These are phyloP conservation scores for Dichomitus squalens DNA, from an alignment of 1,284 basidiomycete genomes.

Conservation along the genomic window DNA sequence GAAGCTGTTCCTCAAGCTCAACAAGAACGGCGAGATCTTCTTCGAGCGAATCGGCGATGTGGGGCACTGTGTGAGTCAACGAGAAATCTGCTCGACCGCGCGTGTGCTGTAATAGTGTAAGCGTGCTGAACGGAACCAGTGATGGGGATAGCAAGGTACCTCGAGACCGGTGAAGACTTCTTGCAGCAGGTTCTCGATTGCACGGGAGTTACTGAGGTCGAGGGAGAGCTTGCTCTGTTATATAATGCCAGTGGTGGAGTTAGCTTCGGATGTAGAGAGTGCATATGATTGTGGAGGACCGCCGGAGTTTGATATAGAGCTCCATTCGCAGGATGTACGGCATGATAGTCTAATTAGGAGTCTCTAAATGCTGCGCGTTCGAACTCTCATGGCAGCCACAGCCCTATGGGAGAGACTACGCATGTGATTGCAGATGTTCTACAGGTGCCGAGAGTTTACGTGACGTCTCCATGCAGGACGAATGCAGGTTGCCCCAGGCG, in stretches of 20 bases:
- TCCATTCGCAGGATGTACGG: neutral
- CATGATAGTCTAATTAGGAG: neutral
- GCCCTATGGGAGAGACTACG: neutral
- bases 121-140: neutral
- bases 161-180: slow-evolving; percentile 61
- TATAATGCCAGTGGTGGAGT: slow-evolving; percentile 10
- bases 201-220: slow-evolving; percentile 69
- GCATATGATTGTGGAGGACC: slow-evolving; percentile 17
- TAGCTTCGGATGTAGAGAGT: neutral
- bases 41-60: slow-evolving; percentile 58
- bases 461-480: slow-evolving; percentile 11
- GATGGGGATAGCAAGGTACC: slow-evolving; percentile 37
- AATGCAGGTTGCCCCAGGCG: neutral
- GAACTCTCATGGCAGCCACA: no score
- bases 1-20: slow-evolving; percentile 55
- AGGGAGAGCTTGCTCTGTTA: slow-evolving; percentile 62
- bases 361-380: neutral
- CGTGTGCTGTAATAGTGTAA: slow-evolving; percentile 48
- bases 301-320: neutral
- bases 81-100: slow-evolving; percentile 58
- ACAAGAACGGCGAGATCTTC: slow-evolving; percentile 55
- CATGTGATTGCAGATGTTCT: slow-evolving; percentile 18
- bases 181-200: slow-evolving; percentile 66
- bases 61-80: slow-evolving; percentile 57
- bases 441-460: slow-evolving; percentile 1